A percentile compares a stretch with the other conserved stretches of the same genome.
phyloP scores from a whole-genome alignment of 352 stramenopile species.

The Phytopythium vexans region DNA sequence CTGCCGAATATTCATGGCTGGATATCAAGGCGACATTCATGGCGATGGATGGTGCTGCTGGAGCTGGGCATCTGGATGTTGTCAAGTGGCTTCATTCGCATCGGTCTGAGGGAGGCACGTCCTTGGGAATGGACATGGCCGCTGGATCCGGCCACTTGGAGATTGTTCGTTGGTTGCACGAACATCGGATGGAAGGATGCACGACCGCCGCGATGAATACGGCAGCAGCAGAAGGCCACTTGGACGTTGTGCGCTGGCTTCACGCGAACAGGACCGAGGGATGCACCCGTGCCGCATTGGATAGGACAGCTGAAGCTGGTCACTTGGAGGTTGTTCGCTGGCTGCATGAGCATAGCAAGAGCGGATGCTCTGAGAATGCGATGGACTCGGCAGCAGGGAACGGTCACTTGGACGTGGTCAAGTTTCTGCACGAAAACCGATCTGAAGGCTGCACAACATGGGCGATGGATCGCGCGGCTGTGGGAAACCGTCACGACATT shows the following conservation, averaged over 20 bases:
- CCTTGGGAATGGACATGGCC: not conserved
- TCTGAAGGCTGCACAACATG: not conserved
- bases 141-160: slow-evolving; percentile 4
- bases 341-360: slow-evolving; percentile 13
- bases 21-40: not conserved
- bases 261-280: slow-evolving; percentile 2
- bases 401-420: slow-evolving; percentile 1
- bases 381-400: slow-evolving; percentile 31
- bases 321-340: slow-evolving; percentile 3
- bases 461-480: not conserved
- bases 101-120: not conserved
- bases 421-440: slow-evolving; percentile 22
- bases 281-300: not conserved
- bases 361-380: slow-evolving; percentile 33
- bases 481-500: too few relatives aligned
- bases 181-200: slow-evolving; percentile 7
- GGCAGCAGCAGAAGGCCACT: not conserved
- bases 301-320: not conserved
- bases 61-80: not conserved
- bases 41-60: not conserved
- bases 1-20: too few relatives aligned
- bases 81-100: not conserved
- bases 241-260: slow-evolving; percentile 1
- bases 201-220: not conserved
- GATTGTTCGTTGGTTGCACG: slow-evolving; percentile 32